Percentiles rank a stretch among this genome's conserved stretches.
phyloP scores from a whole-genome alignment of 2,329 filamentous ascomycete genomes.

The Cordyceps fumosorosea region DNA sequence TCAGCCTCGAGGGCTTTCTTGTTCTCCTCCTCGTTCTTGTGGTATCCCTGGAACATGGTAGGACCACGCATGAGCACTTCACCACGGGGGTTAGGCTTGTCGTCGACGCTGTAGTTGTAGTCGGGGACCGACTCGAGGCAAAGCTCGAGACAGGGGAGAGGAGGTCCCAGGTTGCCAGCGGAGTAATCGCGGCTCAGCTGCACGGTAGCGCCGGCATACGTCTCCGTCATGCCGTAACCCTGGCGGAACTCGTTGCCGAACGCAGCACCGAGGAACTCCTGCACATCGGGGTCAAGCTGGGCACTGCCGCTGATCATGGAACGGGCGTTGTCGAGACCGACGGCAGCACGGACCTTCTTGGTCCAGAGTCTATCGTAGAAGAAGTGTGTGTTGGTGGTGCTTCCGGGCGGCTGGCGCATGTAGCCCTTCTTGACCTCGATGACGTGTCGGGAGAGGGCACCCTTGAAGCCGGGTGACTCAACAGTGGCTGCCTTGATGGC shows the following conservation, averaged over 20 bases:
- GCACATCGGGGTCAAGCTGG: constrained; percentile 83
- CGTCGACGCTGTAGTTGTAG: constrained; percentile 83
- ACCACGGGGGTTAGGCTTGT: constrained; percentile 84
- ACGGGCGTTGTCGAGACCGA: constrained; percentile 69
- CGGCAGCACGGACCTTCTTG: constrained; percentile 74
- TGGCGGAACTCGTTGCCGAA: constrained; percentile 75
- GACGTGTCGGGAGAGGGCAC: constrained; percentile 72
- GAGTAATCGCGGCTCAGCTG: constrained; percentile 66
- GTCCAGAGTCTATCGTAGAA: constrained; percentile 86
- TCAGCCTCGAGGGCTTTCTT: constrained; percentile 74
- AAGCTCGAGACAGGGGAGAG: constrained; percentile 61
- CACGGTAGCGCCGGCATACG: constrained; percentile 69
- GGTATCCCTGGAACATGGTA: constrained; percentile 78
- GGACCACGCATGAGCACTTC: constrained; percentile 80
- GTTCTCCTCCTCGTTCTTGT: constrained; percentile 85
- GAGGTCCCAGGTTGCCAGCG: constrained; percentile 73
- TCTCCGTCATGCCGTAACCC: constrained; percentile 92
- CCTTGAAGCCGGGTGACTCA: constrained; percentile 72
- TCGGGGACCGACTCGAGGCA: constrained; percentile 86
- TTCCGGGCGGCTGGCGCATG: constrained; percentile 63
- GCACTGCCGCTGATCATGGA: constrained; percentile 84
- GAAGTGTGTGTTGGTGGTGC: constrained; percentile 70
- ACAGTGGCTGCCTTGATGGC: constrained; percentile 75
- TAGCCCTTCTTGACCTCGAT: constrained; percentile 74
- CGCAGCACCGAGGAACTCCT: constrained; percentile 80